These are phyloP conservation scores for Anthoceros angustus DNA, from an alignment of 225 moss, liverwort and hornwort species.

Conservation along the genomic window DNA sequence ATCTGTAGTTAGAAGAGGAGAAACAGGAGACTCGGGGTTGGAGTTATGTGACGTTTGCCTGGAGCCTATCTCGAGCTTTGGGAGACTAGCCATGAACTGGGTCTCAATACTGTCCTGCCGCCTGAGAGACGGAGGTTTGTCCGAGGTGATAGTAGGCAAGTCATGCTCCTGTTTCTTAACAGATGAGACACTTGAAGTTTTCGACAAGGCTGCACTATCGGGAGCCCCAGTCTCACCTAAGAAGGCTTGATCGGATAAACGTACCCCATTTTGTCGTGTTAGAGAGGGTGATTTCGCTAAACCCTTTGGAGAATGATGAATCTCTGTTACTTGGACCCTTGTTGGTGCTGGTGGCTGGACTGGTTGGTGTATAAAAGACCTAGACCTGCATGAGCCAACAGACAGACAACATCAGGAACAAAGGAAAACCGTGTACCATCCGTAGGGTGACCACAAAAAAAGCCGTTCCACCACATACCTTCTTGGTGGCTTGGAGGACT, in stretches of 20 bases:
- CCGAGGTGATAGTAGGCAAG: slow-evolving; percentile 26
- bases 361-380: slow-evolving; percentile 22
- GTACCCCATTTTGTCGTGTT: slow-evolving; percentile 43
- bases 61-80: slow-evolving; percentile 22
- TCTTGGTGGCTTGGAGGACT: slow-evolving; percentile 64
- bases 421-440: neutral
- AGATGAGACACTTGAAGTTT: neutral
- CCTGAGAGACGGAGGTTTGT: slow-evolving; percentile 28
- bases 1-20: slow-evolving; percentile 49
- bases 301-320: slow-evolving; percentile 27
- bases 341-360: slow-evolving; percentile 32
- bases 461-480: slow-evolving; percentile 19
- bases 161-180: slow-evolving; percentile 1
- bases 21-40: slow-evolving; percentile 70
- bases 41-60: slow-evolving; percentile 42
- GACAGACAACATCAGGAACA: slow-evolving; percentile 15
- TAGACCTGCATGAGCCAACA: slow-evolving; percentile 28
- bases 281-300: slow-evolving; percentile 39
- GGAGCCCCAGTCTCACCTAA: slow-evolving; percentile 18
- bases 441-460: neutral
- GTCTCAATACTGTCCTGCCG: slow-evolving; percentile 39
- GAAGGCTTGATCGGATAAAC: slow-evolving; percentile 35
- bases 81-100: slow-evolving; percentile 26
- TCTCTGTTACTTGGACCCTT: slow-evolving; percentile 44
- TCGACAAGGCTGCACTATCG: neutral